Evolutionary conservation across 192 early-diverging fungal species (phyloP).

Genomic region (Borealophlyctis nickersoniae): DNA sequence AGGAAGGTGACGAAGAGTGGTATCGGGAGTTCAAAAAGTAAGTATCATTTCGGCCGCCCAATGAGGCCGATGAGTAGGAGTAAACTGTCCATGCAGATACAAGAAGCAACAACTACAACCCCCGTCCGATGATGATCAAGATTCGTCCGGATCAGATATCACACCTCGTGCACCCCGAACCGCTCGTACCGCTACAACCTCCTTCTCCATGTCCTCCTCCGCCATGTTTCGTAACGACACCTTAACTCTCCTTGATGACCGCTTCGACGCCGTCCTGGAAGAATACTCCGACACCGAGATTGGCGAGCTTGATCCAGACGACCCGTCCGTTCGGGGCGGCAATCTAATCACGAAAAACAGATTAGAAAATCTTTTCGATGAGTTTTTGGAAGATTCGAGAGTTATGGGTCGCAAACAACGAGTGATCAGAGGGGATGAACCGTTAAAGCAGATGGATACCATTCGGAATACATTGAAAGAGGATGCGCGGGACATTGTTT

Average conservation of each 20-base stretch:
- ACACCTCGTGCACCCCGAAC: background rate
- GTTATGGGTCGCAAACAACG: constrained; percentile 36
- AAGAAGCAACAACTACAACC: constrained; percentile 1
- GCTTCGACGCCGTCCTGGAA: constrained; percentile 75
- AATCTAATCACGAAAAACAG: constrained; percentile 11
- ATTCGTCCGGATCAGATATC: constrained; percentile 6
- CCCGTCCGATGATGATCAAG: constrained; percentile 26
- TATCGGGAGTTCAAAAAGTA: constrained; percentile 27
- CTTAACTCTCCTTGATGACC: constrained; percentile 86
- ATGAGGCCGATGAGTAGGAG: no score
- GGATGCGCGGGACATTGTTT: constrained; percentile 20
- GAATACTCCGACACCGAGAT: constrained; percentile 49
- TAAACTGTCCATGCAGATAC: no score
- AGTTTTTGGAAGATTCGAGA: constrained; percentile 39
- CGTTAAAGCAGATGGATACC: constrained; percentile 32
- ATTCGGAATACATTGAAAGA: constrained; percentile 40
- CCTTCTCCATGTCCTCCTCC: constrained; percentile 89
- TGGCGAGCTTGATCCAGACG: constrained; percentile 39
- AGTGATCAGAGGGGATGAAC: constrained; percentile 27
- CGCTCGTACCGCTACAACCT: constrained; percentile 34
- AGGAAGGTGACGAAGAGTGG: constrained; percentile 48
- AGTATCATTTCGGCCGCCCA: no score
- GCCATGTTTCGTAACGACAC: constrained; percentile 90
- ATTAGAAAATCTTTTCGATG: constrained; percentile 36
- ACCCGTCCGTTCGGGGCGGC: constrained; percentile 31